Conservation (phyloP, 169 alveolate genomes). For the Plasmodium knowlesi region DNA sequence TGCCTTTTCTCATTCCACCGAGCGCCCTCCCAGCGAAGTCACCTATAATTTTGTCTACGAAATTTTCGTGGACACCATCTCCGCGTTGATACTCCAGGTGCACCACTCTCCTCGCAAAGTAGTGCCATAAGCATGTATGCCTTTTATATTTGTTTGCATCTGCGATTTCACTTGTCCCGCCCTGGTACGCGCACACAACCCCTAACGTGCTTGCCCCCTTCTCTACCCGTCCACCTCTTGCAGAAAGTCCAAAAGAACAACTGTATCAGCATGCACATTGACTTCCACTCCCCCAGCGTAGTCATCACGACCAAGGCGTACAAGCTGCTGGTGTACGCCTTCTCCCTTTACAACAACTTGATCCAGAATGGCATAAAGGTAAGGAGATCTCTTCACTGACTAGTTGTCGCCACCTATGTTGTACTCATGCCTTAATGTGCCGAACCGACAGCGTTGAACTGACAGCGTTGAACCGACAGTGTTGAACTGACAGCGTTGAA, state of each 20-base stretch:
- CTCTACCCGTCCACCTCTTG: not conserved
- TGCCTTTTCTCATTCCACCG: not conserved
- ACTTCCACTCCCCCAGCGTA: constrained; percentile 72
- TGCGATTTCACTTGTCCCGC: not conserved
- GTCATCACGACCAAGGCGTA: constrained; percentile 70
- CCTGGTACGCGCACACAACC: too few relatives aligned
- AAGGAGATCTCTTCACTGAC: not conserved
- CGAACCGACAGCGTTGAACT: too few relatives aligned
- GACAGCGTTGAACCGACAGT: too few relatives aligned
- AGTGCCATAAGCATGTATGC: not conserved
- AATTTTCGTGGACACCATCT: constrained; percentile 41
- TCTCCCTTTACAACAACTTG: constrained; percentile 37
- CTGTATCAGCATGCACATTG: not conserved
- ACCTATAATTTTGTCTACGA: constrained; percentile 34
- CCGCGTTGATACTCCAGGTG: constrained; percentile 45
- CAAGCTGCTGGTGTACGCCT: constrained; percentile 43
- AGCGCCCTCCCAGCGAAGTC: not conserved
- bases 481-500: too few relatives aligned
- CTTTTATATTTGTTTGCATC: not conserved
- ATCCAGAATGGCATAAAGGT: constrained; percentile 60
- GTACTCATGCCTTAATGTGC: not conserved
- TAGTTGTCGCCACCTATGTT: not conserved
- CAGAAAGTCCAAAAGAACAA: constrained; percentile 10
- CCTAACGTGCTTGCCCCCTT: not conserved
- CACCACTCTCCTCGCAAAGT: not conserved